Evolutionary conservation across 768 basidiomycete genomes (phyloP), one percentile per base, ranked within the genome.

Genomic region (Symmetrospora coprosmae): DNA sequence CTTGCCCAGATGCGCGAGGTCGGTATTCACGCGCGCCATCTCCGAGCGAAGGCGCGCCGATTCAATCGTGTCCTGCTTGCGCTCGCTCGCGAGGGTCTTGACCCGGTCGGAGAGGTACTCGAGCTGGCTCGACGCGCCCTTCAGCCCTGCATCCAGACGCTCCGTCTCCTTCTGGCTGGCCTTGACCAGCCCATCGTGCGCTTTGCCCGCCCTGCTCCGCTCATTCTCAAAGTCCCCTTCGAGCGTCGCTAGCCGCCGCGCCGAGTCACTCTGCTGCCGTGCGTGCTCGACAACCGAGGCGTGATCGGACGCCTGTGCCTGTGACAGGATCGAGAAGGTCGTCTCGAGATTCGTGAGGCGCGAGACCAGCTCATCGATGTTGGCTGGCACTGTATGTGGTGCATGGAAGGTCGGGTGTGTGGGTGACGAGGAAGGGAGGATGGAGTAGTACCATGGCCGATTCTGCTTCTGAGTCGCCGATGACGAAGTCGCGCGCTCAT

Each of bases 351-450:
- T 43, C 1, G 68, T 53, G 11, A 74, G 62, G 23, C 73, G 63
- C 7, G 64, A 50, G 17, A 72, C 62, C 5, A 73, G 66, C 48
- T 71, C 68, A 27, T 70, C 69, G 60, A 73, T 67, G n/a, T 68
- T 55, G 1, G 64, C 67, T 16, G 72, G 68, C 6, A 69, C 68
- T 0, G 38, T 38, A 4, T 60, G n/a, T 5, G 50, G 60, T 19
- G 49, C 21, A 2, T 2, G 27, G n/a, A 9, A 59, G 14, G 14
- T 25, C 13, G 34, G 46, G 1, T 6, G 2, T n/a, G 35, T 27
- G 17, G 51, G n/a, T 9, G 43, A 25, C 9, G 43, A 23, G 8
- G 43, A 46, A 23, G 43, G 25, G 11, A 46, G 14, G n/a, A n/a
- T n/a, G n/a, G n/a, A n/a, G n/a, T n/a, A n/a, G n/a, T n/a, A n/a